Percentiles rank a stretch among this genome's conserved stretches.
phyloP scores from a whole-genome alignment of 1,139 yeast species.

The Meyerozyma smithsonii region DNA sequence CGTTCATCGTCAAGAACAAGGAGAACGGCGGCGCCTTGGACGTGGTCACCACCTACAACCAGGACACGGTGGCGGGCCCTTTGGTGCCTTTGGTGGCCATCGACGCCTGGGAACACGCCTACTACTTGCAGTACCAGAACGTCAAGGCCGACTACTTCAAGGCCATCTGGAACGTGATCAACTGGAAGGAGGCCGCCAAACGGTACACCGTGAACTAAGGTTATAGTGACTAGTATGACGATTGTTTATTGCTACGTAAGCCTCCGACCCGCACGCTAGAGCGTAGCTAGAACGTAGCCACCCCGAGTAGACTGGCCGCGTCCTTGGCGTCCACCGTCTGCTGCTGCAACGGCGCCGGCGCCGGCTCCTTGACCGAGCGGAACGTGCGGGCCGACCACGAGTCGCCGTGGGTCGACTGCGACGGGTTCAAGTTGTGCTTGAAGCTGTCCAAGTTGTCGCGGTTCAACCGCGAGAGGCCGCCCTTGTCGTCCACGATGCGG shows the following conservation, averaged over 20 bases:
- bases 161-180: slow-evolving; percentile 46
- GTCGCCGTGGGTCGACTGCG: slow-evolving; percentile 53
- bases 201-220: slow-evolving; percentile 15
- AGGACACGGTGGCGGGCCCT: slow-evolving; percentile 41
- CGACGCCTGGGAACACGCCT: slow-evolving; percentile 52
- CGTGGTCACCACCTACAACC: slow-evolving; percentile 40
- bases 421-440: slow-evolving; percentile 42
- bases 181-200: slow-evolving; percentile 45
- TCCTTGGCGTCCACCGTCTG: slow-evolving; percentile 66
- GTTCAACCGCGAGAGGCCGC: slow-evolving; percentile 83
- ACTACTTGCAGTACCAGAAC: slow-evolving; percentile 46
- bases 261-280: not conserved
- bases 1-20: slow-evolving; percentile 40
- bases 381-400: slow-evolving; percentile 63
- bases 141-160: slow-evolving; percentile 44
- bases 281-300: slow-evolving; percentile 53
- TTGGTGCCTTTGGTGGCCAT: slow-evolving; percentile 41
- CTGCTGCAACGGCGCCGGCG: slow-evolving; percentile 17
- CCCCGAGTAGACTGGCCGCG: slow-evolving; percentile 78
- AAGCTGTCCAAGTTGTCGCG: slow-evolving; percentile 55
- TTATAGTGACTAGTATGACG: no score
- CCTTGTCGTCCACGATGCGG: slow-evolving; percentile 69
- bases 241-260: no score
- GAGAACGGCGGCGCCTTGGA: slow-evolving; percentile 37
- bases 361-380: slow-evolving; percentile 45